Evolutionary conservation across 805 yeast species (phyloP).

Genomic region (Candida michaelii): DNA sequence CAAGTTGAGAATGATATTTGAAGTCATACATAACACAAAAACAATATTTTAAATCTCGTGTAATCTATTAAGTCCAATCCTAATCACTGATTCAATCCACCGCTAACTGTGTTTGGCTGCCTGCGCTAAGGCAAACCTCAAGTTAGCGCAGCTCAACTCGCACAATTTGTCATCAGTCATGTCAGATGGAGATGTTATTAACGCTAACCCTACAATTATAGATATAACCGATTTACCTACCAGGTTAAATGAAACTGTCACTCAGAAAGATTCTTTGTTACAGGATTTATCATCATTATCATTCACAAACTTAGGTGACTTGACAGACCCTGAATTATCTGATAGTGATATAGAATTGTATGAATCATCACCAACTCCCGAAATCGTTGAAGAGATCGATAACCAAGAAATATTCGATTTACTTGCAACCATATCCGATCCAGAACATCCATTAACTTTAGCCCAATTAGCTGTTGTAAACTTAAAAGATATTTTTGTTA

Average conservation of each 20-base stretch:
- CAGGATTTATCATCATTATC: conserved; percentile 27
- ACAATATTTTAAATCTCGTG: too few species aligned
- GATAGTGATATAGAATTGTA: conserved; percentile 17
- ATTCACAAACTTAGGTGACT: conserved; percentile 22
- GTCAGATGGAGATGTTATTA: conserved; percentile 41
- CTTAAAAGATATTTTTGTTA: conserved; percentile 72
- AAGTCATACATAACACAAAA: too few species aligned
- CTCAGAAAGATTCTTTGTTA: conserved; percentile 13
- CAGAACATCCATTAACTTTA: conserved; percentile 93
- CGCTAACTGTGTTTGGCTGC: too few species aligned
- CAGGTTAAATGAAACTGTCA: conserved; percentile 34
- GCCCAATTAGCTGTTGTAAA: conserved; percentile 95
- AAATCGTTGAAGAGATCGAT: conserved; percentile 67
- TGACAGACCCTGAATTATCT: conserved; percentile 25
- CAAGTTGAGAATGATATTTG: too few species aligned
- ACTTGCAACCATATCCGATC: conserved; percentile 86
- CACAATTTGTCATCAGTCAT: conserved; percentile 2
- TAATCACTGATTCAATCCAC: too few species aligned
- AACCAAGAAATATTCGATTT: conserved; percentile 87
- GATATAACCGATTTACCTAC: conserved; percentile 78
- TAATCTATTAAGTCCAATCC: too few species aligned
- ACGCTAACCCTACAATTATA: conserved; percentile 86
- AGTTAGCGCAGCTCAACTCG: not conserved
- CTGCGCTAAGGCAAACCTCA: too few species aligned
- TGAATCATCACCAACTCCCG: conserved; percentile 22